Evolutionary conservation across 257 asterid genomes (phyloP), one percentile per base, ranked within the genome.

Genomic region (Nicotiana attenuata): DNA sequence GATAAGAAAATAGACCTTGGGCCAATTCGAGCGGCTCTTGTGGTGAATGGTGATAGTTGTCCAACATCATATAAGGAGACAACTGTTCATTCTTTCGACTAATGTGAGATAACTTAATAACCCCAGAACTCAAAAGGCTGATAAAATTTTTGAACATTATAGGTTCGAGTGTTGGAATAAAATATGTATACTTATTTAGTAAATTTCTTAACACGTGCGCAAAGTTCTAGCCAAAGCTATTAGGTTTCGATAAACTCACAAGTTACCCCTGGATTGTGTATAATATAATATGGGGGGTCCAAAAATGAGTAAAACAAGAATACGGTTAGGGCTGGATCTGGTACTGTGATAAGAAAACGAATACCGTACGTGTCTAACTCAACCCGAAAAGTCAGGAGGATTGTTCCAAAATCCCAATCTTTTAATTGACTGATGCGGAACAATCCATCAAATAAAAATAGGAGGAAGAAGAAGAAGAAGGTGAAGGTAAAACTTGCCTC

Each of bases 401-500:
- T n/a, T n/a, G n/a, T n/a, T n/a, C n/a, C 26, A 81, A 71, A 11
- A 19, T 2, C 53, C 11, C 4, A 7, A 5, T 20, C 7, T 11
- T 29, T 55, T 55, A 35, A 33, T 47, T 5, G 3, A 56, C 16
- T 19, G 10, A 41, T 28, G 35, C 14, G 11, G 47, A 57, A 61
- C 60, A 53, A 38, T 59, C 50, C 50, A 28, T 26, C 31, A 20
- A 22, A 71, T n/a, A 35, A 41, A 20, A 20, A 71, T 29, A 29
- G n/a, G n/a, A n/a, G n/a, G n/a, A n/a, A 41, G 11, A 20, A 0
- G 60, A 71, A 71, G 59, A 10, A 7, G 7, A 22, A 7, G 19
- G 6, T 28, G 60, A 71, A 14, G 60, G n/a, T 71, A 71, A 71
- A 71, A 59, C 89, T 83, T 78, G 86, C 98, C 97, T 90, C 88